Conservation (phyloP, 371 early-diverging fungal genomes). For the Fennellomyces sp. region DNA sequence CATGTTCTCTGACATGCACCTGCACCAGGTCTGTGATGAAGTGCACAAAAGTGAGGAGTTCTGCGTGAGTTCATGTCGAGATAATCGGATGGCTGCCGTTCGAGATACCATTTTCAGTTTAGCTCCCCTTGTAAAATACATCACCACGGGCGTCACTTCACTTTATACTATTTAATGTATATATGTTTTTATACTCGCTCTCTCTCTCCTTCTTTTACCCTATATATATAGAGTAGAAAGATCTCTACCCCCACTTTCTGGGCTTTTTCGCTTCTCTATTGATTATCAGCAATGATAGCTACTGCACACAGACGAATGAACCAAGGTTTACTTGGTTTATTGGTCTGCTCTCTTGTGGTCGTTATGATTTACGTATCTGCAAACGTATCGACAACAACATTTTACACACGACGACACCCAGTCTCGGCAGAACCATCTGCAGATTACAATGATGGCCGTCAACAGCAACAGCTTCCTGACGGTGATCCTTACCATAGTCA, state of each 20-base stretch:
- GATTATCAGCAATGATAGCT: background rate
- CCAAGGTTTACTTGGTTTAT: background rate
- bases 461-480: background rate
- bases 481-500: background rate
- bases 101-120: conserved; percentile 25
- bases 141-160: too few relatives aligned
- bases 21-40: conserved; percentile 43
- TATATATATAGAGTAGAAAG: background rate
- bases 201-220: background rate
- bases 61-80: conserved; percentile 35
- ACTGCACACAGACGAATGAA: background rate
- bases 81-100: conserved; percentile 49
- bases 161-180: too few relatives aligned
- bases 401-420: background rate
- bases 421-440: background rate
- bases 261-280: background rate
- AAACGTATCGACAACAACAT: background rate
- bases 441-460: background rate
- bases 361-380: background rate
- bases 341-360: background rate
- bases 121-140: too few relatives aligned
- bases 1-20: conserved; percentile 35
- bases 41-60: conserved; percentile 43
- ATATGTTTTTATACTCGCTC: background rate
- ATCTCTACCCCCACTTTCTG: background rate